Base-by-base conservation (phyloP, 768 basidiomycete genomes). In the Punctularia strigosozonata region DNA sequence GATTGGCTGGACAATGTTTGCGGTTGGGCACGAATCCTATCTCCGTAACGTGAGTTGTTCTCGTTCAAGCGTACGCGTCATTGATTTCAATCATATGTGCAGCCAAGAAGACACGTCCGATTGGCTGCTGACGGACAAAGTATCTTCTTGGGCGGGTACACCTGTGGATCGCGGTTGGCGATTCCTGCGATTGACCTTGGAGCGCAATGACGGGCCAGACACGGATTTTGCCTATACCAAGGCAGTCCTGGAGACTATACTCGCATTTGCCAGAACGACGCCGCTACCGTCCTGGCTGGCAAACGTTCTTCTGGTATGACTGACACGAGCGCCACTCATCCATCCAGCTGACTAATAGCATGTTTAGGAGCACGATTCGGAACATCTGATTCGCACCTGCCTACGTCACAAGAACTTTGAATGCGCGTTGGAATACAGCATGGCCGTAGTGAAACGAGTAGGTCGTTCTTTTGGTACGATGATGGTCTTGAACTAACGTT, bases 241-340 rank as follows among this genome's bases (percentile, higher is more conserved):
- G 50, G 71, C 75, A 18, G 73, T 76, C 12, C 62, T 91, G 35
- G 85, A 92, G 54, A 80, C 77, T 6, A 73, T 92, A 15, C 59
- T 92, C 45, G 73, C 73, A 24, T 58, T 72, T 40, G 82, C 87
- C 46, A 64, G 71, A 47, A 56, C 69, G 18, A 56, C 62, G 28
- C 62, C 71, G 30, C 71, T 88, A 31, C 92, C 94, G 8, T 75
- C 77, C 6, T 97, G 90, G 90, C 65, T 99, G 30, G 66, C 84
- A 37, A 73, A 75, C 40, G 73, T 70, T 41, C 69, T 95, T 17
- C 73, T 84, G 69, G 85, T 85, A 49, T 38, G 55, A 8, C 33
- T 47, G 21, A 6, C 22, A 17, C 14, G 39, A 34, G 33, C 17
- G 25, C 17, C 24, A 34, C 35, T 18, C 36, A 7, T 20, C 19